Conservation (phyloP, 169 alveolate species). For the Eimeria acervulina region DNA sequence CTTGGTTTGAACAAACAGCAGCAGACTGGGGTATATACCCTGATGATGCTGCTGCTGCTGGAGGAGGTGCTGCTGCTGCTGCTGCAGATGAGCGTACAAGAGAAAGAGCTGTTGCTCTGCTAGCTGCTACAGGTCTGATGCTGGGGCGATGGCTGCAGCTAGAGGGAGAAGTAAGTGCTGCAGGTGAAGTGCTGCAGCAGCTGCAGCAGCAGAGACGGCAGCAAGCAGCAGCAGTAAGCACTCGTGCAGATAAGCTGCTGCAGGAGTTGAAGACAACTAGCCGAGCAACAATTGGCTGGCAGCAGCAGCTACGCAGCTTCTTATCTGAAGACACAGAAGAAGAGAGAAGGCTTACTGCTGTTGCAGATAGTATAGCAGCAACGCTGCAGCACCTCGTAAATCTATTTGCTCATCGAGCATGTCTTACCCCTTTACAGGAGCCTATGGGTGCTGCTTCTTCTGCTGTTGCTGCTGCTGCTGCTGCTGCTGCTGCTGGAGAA, state of each 20-base stretch:
- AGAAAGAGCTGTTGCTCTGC: not conserved
- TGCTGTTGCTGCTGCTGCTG: too few species aligned
- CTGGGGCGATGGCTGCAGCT: slow-evolving; percentile 5
- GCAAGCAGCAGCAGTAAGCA: too few species aligned
- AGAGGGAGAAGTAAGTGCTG: not conserved
- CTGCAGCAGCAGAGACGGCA: not conserved
- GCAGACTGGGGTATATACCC: not conserved
- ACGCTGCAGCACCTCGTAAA: not conserved
- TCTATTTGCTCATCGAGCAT: not conserved
- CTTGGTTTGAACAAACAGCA: not conserved
- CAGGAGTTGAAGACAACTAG: not conserved
- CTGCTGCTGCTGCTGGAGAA: too few species aligned
- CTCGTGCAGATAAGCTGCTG: not conserved
- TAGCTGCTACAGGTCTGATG: not conserved
- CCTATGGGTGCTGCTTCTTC: too few species aligned
- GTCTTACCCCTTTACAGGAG: too few species aligned
- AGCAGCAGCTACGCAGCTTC: not conserved
- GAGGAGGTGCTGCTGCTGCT: not conserved
- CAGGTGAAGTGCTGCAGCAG: not conserved
- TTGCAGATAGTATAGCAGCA: not conserved
- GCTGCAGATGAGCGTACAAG: not conserved
- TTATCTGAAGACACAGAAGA: not conserved
- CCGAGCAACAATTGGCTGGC: not conserved
- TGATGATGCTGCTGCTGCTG: not conserved
- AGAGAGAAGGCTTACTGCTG: not conserved